Evolutionary conservation across 129 eudicot species (phyloP).

Genomic region (Centrapalus pauciflorus): DNA sequence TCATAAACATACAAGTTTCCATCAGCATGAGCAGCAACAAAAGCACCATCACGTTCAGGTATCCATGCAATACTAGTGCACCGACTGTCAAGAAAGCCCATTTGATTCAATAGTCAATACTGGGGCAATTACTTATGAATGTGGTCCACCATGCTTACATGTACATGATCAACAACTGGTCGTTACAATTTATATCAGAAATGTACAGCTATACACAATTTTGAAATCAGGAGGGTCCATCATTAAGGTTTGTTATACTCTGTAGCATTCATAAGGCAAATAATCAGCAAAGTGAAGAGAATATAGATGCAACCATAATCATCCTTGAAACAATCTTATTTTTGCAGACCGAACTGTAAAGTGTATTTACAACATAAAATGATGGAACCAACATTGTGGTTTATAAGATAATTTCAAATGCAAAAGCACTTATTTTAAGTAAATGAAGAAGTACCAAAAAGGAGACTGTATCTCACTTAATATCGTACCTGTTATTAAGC

Average conservation of each 20-base stretch:
- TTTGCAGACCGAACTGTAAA: not conserved
- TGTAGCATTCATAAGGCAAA: not conserved
- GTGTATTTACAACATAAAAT: not conserved
- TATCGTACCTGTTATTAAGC: slow-evolving; percentile 58
- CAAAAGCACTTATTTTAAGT: not conserved
- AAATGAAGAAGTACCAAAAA: not conserved
- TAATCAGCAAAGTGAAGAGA: not conserved
- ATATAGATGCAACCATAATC: not conserved
- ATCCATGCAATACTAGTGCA: slow-evolving; percentile 80
- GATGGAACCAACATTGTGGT: not conserved
- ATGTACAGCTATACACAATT: not conserved
- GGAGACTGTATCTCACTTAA: not conserved
- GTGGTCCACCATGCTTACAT: not conserved
- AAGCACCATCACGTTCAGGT: slow-evolving; percentile 80
- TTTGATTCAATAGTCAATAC: slow-evolving; percentile 8
- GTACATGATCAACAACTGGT: slow-evolving; percentile 8
- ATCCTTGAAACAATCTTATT: not conserved
- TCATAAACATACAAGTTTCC: slow-evolving; percentile 86
- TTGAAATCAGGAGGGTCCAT: not conserved
- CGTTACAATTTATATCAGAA: not conserved
- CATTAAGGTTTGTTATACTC: not conserved
- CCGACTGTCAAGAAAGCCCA: slow-evolving; percentile 41
- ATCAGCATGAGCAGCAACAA: slow-evolving; percentile 77
- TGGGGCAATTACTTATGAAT: not conserved
- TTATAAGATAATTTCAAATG: not conserved